A percentile compares a stretch with the other conserved stretches of the same genome.
Evolutionary conservation across 163 green algal species (phyloP).

Genomic region (Prototheca cutis): DNA sequence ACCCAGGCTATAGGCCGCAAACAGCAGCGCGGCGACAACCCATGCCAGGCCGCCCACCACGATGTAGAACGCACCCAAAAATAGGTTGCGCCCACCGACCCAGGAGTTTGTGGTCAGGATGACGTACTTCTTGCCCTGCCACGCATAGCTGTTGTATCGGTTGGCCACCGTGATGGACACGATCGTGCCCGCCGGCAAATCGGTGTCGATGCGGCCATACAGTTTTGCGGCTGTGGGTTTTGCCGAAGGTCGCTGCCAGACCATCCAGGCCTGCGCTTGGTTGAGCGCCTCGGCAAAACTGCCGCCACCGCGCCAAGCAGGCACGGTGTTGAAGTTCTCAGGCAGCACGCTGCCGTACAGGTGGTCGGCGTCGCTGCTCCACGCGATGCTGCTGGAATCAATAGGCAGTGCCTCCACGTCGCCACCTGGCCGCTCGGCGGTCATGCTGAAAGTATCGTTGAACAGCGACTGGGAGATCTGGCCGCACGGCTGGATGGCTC

Average conservation of each 20-base stretch:
- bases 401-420: neutral
- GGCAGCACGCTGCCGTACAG: constrained; percentile 36
- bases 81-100: constrained; percentile 83
- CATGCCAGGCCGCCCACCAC: constrained; percentile 45
- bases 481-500: constrained; percentile 81
- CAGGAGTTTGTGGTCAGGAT: constrained; percentile 77
- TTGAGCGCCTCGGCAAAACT: constrained; percentile 25
- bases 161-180: constrained; percentile 35
- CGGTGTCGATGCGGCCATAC: constrained; percentile 32
- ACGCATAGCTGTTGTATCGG: constrained; percentile 83
- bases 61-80: constrained; percentile 78
- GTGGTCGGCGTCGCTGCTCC: constrained; percentile 31
- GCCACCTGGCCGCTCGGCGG: neutral
- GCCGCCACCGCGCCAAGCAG: constrained; percentile 29
- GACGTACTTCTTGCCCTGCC: constrained; percentile 31
- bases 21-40: constrained; percentile 25
- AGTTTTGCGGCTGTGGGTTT: constrained; percentile 31
- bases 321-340: constrained; percentile 38
- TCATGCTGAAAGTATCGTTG: constrained; percentile 80
- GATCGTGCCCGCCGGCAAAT: constrained; percentile 23
- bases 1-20: constrained; percentile 28
- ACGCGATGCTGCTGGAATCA: constrained; percentile 41
- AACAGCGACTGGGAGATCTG: constrained; percentile 86
- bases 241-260: constrained; percentile 46
- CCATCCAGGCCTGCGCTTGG: constrained; percentile 46